Base-by-base conservation (phyloP, 805 yeast genomes). In the Yamadazyma akitaensis region DNA sequence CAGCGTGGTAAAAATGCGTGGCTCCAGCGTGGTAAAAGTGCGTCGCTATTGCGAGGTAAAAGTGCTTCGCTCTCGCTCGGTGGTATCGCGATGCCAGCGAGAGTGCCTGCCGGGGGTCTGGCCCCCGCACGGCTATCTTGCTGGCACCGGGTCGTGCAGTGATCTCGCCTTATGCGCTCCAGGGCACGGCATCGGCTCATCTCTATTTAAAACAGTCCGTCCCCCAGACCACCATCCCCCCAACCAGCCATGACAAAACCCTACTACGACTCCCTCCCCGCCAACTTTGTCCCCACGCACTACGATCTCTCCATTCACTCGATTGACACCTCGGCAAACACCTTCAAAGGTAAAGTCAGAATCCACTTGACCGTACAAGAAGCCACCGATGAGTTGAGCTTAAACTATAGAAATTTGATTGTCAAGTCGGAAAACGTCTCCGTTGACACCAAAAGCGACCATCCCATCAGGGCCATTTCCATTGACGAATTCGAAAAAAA, bases 241-340 rank as follows among this genome's bases (percentile, higher is more conserved):
- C 24, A 21, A 21, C 7, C 7, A 21, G 24, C 24, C 24, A 28
- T 28, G 32, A 28, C 32, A 13, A 40, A 40, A 36, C 62, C 63
- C 6, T 70, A 70, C 55, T 71, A 71, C 53, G 70, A 70, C 51
- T 74, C 81, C 4, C 78, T 82, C 50, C 95, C 88, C 56, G 70
- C 72, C 41, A 70, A 77, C 44, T 85, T 90, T 50, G 75, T 75
- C 49, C 97, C 99, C 31, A 56, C 69, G 31, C 87, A 86, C 65
- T 92, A 94, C 62, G 78, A 81, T 45, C 63, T 94, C 14, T 48
- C 66, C 30, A 75, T 81, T 16, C 68, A 82, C 44, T 84, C 82
- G 56, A 89, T 95, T 33, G 77, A 83, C 56, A 63, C 73, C 25
- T 63, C 56, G 7, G 64, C 65, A 31, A 75, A 73, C 52, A 60